Base-by-base conservation (phyloP, 2,329 filamentous ascomycete genomes). In the Calycina herbarum region DNA sequence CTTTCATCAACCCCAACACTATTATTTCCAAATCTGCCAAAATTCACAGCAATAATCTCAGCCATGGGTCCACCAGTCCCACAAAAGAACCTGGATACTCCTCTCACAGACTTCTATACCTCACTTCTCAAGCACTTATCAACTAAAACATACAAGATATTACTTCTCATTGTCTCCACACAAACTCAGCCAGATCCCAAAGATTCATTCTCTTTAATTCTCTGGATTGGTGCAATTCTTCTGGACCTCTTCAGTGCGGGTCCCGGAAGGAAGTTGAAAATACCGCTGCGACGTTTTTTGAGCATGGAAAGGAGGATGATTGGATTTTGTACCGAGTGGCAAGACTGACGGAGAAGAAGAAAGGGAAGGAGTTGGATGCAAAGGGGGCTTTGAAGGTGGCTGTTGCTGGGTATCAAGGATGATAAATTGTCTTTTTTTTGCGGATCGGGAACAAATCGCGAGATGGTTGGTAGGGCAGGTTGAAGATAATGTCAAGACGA, bases 251-350 rank as follows among this genome's bases (percentile, higher is more conserved):
- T 17, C 17, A 17, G 27, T 57, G 40, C 6, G 15, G 15, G n/a
- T 17, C n/a, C 15, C 15, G 29, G 29, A 31, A 45, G n/a, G 27
- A 58, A 33, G 33, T 58, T 4, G 20, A n/a, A 6, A 4, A 10
- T n/a, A 58, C n/a, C 29, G 29, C 24, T 11, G 56, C 56, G 8
- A 35, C 51, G 3, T 33, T 38, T 15, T 35, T 40, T 31, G 35
- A 42, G n/a, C 15, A 63, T 11, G 61, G 45, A 24, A 57, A 35
- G n/a, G 33, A 27, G n/a, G 7, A n/a, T 35, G 56, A 20, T 17
- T 45, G 51, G 51, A 57, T 24, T 3, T 38, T 63, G 38, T 60
- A 48, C 29, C 35, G 38, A 10, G 58, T 29, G n/a, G 38, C 20
- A 11, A 27, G 27, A 3, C 29, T 60, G 15, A 60, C 5, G 35